phyloP scores from a whole-genome alignment of 2,329 filamentous ascomycete genomes.

The Aspergillus oerlinghausenensis region DNA sequence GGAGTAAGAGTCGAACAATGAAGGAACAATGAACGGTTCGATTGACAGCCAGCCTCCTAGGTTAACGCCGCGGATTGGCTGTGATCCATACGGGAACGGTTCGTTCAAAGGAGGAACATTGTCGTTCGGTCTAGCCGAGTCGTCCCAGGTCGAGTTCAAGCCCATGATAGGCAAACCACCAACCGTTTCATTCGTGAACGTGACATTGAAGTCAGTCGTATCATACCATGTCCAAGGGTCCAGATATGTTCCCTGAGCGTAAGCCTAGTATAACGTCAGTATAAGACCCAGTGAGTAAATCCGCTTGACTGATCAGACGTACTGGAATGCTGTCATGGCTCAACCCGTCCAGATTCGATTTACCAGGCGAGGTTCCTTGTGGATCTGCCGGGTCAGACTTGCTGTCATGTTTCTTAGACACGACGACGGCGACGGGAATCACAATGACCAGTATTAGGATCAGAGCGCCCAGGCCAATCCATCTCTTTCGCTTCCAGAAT shows the following conservation, averaged over 20 bases:
- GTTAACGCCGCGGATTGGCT: slow-evolving; percentile 84
- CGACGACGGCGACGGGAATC: slow-evolving; percentile 62
- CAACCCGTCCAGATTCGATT: slow-evolving; percentile 50
- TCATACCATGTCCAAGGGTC: slow-evolving; percentile 92
- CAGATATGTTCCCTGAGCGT: slow-evolving; percentile 69
- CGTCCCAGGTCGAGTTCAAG: slow-evolving; percentile 78
- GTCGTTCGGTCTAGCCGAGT: slow-evolving; percentile 70
- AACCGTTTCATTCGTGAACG: slow-evolving; percentile 79
- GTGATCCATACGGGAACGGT: slow-evolving; percentile 71
- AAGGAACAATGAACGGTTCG: slow-evolving; percentile 94
- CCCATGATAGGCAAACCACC: slow-evolving; percentile 91
- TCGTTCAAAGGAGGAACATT: slow-evolving; percentile 74
- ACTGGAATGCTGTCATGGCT: slow-evolving; percentile 57
- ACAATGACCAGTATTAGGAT: slow-evolving; percentile 60
- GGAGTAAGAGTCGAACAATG: slow-evolving; percentile 69
- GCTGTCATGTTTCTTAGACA: slow-evolving; percentile 56
- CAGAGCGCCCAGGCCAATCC: slow-evolving; percentile 52
- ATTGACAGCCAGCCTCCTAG: slow-evolving; percentile 90
- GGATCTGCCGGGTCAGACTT: slow-evolving; percentile 23
- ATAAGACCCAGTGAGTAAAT: background rate
- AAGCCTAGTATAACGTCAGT: slow-evolving; percentile 30
- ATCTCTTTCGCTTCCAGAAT: slow-evolving; percentile 40
- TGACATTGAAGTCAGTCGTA: slow-evolving; percentile 87
- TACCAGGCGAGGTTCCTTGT: slow-evolving; percentile 26
- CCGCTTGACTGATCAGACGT: slow-evolving; percentile 9